Percentiles rank a stretch among this genome's conserved stretches.
These are phyloP conservation scores for Neoascochyta sp. DNA, from an alignment of 2,329 filamentous ascomycete species.

Conservation along the genomic window DNA sequence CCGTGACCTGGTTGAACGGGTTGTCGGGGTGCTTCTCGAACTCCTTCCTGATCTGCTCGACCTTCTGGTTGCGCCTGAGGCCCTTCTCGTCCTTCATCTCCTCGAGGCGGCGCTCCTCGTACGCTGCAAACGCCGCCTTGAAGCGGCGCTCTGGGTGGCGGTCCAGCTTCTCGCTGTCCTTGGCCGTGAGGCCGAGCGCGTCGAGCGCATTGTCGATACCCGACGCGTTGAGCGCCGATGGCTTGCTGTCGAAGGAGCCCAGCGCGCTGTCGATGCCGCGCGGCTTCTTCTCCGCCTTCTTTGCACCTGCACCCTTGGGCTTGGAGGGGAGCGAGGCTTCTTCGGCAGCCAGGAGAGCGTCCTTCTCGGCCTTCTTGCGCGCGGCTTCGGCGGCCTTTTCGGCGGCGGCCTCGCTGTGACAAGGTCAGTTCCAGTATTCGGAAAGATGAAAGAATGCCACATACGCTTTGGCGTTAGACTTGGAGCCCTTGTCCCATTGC, in stretches of 20 bases:
- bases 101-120: constrained; percentile 72
- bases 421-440: constrained; percentile 5
- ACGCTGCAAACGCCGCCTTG: constrained; percentile 80
- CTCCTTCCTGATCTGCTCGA: constrained; percentile 81
- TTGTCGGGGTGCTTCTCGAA: constrained; percentile 95
- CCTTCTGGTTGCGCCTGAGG: constrained; percentile 76
- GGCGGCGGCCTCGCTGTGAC: constrained; percentile 71
- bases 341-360: constrained; percentile 77
- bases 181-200: constrained; percentile 66
- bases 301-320: constrained; percentile 64
- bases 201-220: constrained; percentile 94
- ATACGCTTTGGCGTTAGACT: constrained; percentile 83
- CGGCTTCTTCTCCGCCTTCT: constrained; percentile 52
- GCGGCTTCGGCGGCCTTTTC: constrained; percentile 78
- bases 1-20: constrained; percentile 83
- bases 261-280: constrained; percentile 66
- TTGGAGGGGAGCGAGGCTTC: constrained; percentile 65
- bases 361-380: constrained; percentile 88
- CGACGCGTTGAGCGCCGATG: constrained; percentile 67
- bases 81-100: constrained; percentile 87
- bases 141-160: constrained; percentile 82
- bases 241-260: constrained; percentile 38
- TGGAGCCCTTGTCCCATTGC: constrained; percentile 82
- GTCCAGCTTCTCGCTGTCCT: constrained; percentile 70
- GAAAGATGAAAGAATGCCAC: constrained; percentile 28